phyloP scores from a whole-genome alignment of 805 yeast species.

The Metschnikowia koreensis region DNA sequence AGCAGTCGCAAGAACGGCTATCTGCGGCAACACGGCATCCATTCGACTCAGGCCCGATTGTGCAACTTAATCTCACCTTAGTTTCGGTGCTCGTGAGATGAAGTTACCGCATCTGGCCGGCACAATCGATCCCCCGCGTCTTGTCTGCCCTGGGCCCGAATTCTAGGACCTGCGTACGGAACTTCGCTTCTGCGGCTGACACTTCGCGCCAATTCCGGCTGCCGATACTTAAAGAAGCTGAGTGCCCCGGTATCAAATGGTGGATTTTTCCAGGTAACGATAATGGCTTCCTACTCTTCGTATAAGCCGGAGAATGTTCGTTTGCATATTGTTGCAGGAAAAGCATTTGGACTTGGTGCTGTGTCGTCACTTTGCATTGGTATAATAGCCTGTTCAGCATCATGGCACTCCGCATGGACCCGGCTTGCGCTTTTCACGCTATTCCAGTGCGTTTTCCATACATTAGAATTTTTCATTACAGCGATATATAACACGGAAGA shows the following conservation, averaged over 20 bases:
- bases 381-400: not conserved
- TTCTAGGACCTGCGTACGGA: not conserved
- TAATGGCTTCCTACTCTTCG: slow-evolving; percentile 2
- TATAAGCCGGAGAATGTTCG: slow-evolving; percentile 16
- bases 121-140: slow-evolving; percentile 3
- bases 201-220: not conserved
- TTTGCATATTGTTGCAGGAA: slow-evolving; percentile 29
- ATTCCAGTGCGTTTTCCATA: slow-evolving; percentile 58
- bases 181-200: slow-evolving; percentile 1
- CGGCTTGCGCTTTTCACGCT: slow-evolving; percentile 13
- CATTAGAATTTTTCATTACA: slow-evolving; percentile 78
- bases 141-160: not conserved
- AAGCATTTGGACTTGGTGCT: slow-evolving; percentile 34
- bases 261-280: not conserved
- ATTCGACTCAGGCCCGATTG: not conserved
- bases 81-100: slow-evolving; percentile 4
- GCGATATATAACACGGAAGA: slow-evolving; percentile 67
- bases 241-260: not conserved
- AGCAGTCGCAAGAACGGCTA: slow-evolving; percentile 1
- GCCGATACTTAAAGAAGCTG: slow-evolving; percentile 1
- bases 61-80: not conserved
- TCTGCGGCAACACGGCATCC: slow-evolving; percentile 8
- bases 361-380: slow-evolving; percentile 16
- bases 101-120: slow-evolving; percentile 3
- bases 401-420: not conserved